Evolutionary conservation across 495 filamentous ascomycete species (phyloP).

Genomic region (Penicillium taxi): DNA sequence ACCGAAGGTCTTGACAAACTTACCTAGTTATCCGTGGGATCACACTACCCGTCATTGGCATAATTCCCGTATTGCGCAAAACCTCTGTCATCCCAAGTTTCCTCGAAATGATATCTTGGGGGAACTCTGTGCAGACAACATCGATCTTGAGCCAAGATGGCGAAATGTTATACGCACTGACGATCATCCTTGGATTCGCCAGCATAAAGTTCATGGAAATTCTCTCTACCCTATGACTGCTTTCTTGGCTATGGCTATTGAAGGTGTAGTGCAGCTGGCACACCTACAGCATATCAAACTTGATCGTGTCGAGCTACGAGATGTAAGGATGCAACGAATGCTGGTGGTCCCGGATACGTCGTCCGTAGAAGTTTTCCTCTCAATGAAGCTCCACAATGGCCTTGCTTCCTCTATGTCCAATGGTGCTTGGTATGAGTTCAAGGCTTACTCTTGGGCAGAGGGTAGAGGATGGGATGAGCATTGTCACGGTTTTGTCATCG

Average conservation of each 20-base stretch:
- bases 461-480: too few relatives aligned
- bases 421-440: too few relatives aligned
- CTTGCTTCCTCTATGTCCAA: too few relatives aligned
- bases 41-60: constrained; percentile 35
- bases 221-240: constrained; percentile 44
- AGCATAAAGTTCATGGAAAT: constrained; percentile 31
- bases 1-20: constrained; percentile 31
- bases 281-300: too few relatives aligned
- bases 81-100: constrained; percentile 33
- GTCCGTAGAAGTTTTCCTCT: too few relatives aligned
- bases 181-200: constrained; percentile 40
- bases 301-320: too few relatives aligned
- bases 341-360: too few relatives aligned
- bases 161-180: constrained; percentile 38
- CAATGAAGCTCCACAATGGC: too few relatives aligned
- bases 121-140: constrained; percentile 27
- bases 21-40: constrained; percentile 48
- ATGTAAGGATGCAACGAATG: too few relatives aligned
- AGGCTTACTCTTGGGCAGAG: too few relatives aligned
- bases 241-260: constrained; percentile 40
- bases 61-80: constrained; percentile 42
- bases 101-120: constrained; percentile 46
- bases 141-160: constrained; percentile 41
- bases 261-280: constrained; percentile 38
- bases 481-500: too few relatives aligned